Evolutionary conservation across 768 basidiomycete species (phyloP), one percentile per base, ranked within the genome.

Genomic region (Russula sp.): DNA sequence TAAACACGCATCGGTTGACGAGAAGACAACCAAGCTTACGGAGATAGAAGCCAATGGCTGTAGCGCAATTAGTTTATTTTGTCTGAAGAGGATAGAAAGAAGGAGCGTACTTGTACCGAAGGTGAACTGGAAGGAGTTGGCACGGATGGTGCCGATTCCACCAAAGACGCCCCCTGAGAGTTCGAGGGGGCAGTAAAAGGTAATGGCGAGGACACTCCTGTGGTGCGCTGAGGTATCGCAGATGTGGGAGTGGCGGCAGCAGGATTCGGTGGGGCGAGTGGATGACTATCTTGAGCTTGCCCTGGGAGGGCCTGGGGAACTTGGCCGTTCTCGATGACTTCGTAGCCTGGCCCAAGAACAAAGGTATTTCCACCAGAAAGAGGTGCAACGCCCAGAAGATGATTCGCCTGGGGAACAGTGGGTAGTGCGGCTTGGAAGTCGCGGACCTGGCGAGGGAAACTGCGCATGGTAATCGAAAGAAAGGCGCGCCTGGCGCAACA

Each of bases 401-500:
- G 22, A 1, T 48, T 48, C 0, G 54, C 40, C n/a, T 22, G 52
- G 9, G 58, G 14, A 0, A 32, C n/a, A 22, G 39, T 20, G 10
- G 37, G 8, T 7, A 18, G n/a, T 32, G n/a, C 20, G 31, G n/a
- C 27, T n/a, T 47, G 22, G 9, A 27, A 27, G 7, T 59, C 53
- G 22, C 40, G 48, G 18, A 6, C 34, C 31, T 50, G 39, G 35
- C 18, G 48, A 51, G 34, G 13, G 7, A 56, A 47, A 3, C 0
- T 5, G 22, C 16, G 42, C 53, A 64, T 64, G 10, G 31, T 20
- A 44, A 44, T 22, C 32, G 40, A 13, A 35, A 58, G 11, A 58
- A 44, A 37, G 10, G 58, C 59, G 59, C 63, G 48, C 63, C 54
- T 31, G 42, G 63, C 63, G 63, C 63, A 56, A 64, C 40, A 51